Evolutionary conservation across 805 yeast species (phyloP), one percentile per base, ranked within the genome.

Genomic region (Candida sonorensis): DNA sequence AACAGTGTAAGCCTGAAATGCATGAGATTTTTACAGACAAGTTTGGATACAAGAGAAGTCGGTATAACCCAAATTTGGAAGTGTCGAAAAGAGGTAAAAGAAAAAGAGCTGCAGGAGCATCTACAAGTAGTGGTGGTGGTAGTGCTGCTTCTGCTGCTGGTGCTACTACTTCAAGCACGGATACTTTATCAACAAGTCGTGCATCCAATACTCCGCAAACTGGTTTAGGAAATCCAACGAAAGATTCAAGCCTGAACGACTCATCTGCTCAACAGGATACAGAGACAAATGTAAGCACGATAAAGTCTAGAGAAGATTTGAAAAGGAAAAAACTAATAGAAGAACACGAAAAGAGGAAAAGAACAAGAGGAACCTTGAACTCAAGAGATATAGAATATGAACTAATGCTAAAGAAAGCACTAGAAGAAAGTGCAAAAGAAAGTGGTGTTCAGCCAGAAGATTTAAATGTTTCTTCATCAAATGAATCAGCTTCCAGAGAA

Each of bases 1-100:
- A 90, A 55, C 59, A 62, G 43, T 90, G 98, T 62, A 75, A 78
- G 41, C 97, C 97, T 1, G 88, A 83, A 19, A 60, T 83, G 29
- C 98, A 90, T 54, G 57, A 70, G 4, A 42, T 66, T 32, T 61
- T 81, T 12, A 59, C 57, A 11, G 68, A 68, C 19, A 61, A 63
- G 12, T 61, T 66, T 23, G 64, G 67, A 11, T 70, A 70, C 20
- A 68, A 67, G 33, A 69, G 66, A 23, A 64, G 75, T 19, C 55
- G 57, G 41, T 76, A 75, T 48, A 51, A 61, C 29, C 45, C 82
- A 72, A 5, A 65, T 59, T 12, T 66, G 42, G 51, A 46, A 32
- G 55, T 38, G 12, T 41, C 33, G 37, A 55, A 39, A 35, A 51
- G 45, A 40, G 40, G 44, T 40, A 52, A 53, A 44, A 46, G 51